Conservation (phyloP, 129 eudicot genomes). For the Heracleum sosnowskyi region DNA sequence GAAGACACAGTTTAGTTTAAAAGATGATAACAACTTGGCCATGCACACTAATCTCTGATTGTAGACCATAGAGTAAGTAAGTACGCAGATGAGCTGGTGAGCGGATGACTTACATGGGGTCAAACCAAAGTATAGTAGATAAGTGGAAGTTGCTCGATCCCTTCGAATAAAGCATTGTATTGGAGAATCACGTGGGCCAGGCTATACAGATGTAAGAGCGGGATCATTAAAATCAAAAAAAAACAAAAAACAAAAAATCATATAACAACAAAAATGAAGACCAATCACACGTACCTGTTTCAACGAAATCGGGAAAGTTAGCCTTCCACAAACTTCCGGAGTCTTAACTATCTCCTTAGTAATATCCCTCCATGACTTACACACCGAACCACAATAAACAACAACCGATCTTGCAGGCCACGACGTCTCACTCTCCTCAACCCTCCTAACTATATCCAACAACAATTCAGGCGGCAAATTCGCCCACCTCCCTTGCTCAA, state of each 20-base stretch:
- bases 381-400: constrained; percentile 80
- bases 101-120: constrained; percentile 76
- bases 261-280: neutral
- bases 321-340: constrained; percentile 49
- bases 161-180: constrained; percentile 88
- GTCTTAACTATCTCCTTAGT: constrained; percentile 89
- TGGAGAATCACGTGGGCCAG: constrained; percentile 87
- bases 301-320: constrained; percentile 92
- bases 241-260: constrained; percentile 6
- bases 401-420: constrained; percentile 88
- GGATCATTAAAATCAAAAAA: neutral
- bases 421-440: constrained; percentile 73
- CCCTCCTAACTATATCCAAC: constrained; percentile 74
- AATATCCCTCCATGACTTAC: constrained; percentile 86
- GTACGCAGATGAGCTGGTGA: neutral
- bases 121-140: constrained; percentile 67
- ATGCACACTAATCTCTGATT: neutral
- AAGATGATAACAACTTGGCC: neutral
- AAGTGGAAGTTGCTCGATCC: constrained; percentile 76
- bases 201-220: constrained; percentile 27
- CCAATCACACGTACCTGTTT: constrained; percentile 49
- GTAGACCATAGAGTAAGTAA: neutral
- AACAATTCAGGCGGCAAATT: constrained; percentile 87
- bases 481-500: constrained; percentile 88
- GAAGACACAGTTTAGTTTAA: neutral